Conservation (phyloP, 73 alveolate species). For the Paramecium primaurelia region DNA sequence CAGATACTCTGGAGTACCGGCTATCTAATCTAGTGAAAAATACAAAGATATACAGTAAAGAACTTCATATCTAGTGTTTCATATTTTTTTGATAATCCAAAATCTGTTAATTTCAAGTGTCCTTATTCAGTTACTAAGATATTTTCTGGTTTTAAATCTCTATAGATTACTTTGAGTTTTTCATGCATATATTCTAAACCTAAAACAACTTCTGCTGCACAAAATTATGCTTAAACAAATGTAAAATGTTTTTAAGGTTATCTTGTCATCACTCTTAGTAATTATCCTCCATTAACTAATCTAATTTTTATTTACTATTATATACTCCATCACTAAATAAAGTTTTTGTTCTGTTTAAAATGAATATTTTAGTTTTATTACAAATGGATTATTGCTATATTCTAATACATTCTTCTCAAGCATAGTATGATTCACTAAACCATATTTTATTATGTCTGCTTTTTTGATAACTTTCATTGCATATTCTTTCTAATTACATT, state of each 20-base stretch:
- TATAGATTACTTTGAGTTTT: conserved; percentile 30
- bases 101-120: conserved; percentile 74
- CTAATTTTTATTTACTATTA: background rate
- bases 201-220: conserved; percentile 28
- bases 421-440: conserved; percentile 74
- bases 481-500: background rate
- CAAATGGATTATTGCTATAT: conserved; percentile 83
- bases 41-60: conserved; percentile 40
- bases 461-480: conserved; percentile 78
- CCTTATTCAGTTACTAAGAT: conserved; percentile 75
- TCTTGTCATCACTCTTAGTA: background rate
- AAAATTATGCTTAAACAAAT: background rate
- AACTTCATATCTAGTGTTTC: conserved; percentile 55
- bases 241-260: background rate
- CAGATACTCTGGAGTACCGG: conserved; percentile 38
- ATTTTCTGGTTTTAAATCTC: conserved; percentile 78
- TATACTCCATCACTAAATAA: conserved; percentile 84
- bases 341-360: conserved; percentile 89
- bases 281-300: background rate
- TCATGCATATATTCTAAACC: conserved; percentile 58
- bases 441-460: conserved; percentile 69
- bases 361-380: conserved; percentile 86
- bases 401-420: conserved; percentile 86
- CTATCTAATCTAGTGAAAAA: conserved; percentile 17
- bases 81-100: conserved; percentile 71